These are phyloP conservation scores for Ophiocordyceps sinensis DNA, from an alignment of 2,329 filamentous ascomycete species.

Conservation along the genomic window DNA sequence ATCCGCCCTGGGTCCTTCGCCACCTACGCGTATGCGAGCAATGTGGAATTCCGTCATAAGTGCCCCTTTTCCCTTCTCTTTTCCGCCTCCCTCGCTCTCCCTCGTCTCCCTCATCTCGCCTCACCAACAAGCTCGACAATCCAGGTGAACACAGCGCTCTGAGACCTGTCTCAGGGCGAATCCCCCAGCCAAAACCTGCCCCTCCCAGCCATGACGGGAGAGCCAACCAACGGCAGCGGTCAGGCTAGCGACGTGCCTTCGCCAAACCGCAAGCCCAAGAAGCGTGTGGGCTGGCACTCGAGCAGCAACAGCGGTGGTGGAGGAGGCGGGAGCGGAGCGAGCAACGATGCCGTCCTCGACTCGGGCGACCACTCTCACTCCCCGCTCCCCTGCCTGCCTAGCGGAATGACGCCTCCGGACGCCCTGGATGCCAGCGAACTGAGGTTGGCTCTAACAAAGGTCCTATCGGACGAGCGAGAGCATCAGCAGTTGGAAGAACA, in stretches of 20 bases:
- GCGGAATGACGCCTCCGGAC: conserved; percentile 13
- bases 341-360: conserved; percentile 3
- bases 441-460: conserved; percentile 21
- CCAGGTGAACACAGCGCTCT: conserved; percentile 2
- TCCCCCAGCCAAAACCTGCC: conserved; percentile 7
- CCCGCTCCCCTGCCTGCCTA: conserved; percentile 1
- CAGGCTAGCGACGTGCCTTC: conserved; percentile 14
- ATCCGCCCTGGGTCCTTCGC: too few species aligned
- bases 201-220: conserved; percentile 7
- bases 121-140: neutral
- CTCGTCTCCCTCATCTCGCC: neutral
- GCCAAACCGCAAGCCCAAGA: conserved; percentile 22
- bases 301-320: conserved; percentile 11
- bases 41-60: neutral
- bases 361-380: conserved; percentile 1
- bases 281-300: conserved; percentile 23
- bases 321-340: conserved; percentile 2
- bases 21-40: neutral
- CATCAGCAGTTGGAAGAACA: conserved; percentile 5
- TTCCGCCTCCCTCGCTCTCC: neutral
- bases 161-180: conserved; percentile 11
- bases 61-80: neutral
- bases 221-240: conserved; percentile 13
- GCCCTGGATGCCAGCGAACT: conserved; percentile 24
- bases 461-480: conserved; percentile 19